Evolutionary conservation across 805 yeast genomes (phyloP).

Genomic region (Saccharomycopsis schoenii): DNA sequence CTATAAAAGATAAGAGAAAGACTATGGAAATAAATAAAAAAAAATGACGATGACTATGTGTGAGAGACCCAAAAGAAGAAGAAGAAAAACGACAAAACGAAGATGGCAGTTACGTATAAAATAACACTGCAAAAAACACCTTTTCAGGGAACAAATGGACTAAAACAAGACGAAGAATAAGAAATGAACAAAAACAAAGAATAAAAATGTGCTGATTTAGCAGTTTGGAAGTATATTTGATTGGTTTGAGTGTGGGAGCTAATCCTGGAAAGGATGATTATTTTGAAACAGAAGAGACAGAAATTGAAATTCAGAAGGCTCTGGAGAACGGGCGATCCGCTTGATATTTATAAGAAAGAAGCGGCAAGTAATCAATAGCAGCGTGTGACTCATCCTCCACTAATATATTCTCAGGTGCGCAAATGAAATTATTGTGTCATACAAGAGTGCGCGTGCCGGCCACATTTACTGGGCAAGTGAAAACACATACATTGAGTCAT

Average conservation of each 20-base stretch:
- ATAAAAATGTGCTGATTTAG: background rate
- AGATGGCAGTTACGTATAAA: no score
- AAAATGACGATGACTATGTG: background rate
- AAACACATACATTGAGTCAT: background rate
- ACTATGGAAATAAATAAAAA: background rate
- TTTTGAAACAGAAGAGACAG: background rate
- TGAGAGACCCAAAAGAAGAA: background rate
- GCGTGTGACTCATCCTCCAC: background rate
- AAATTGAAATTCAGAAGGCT: no score
- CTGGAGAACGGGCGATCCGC: background rate
- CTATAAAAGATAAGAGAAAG: background rate
- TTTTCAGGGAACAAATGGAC: background rate
- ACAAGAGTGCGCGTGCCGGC: background rate
- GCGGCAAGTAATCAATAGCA: background rate
- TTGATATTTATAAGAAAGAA: background rate
- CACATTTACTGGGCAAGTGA: background rate
- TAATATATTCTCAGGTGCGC: background rate
- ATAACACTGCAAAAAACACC: background rate
- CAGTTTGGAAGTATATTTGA: background rate
- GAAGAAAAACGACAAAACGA: background rate
- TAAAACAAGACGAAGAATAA: background rate
- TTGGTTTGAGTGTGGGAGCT: background rate
- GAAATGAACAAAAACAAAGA: background rate
- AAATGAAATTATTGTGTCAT: no score
- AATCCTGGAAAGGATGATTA: background rate